Percentiles rank a stretch among this genome's conserved stretches.
These are phyloP conservation scores for Fagopyrum homotropicum DNA, from an alignment of 148 eudicot species.

Conservation along the genomic window DNA sequence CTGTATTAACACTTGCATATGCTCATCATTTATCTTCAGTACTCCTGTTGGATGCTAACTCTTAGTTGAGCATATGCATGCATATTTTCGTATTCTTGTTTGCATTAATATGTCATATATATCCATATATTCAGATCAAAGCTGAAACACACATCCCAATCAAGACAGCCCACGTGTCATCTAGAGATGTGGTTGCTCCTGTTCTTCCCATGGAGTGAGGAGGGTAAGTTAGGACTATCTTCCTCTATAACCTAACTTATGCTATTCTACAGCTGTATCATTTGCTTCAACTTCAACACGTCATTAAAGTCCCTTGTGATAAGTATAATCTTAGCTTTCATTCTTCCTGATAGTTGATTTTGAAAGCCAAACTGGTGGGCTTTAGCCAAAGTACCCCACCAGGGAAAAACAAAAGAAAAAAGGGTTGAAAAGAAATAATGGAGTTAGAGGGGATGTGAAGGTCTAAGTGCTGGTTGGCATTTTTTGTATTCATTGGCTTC, in stretches of 20 bases:
- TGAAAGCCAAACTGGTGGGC: background rate
- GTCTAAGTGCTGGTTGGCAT: background rate
- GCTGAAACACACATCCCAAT: background rate
- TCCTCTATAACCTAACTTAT: background rate
- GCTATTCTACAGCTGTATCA: background rate
- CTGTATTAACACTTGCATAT: too few species aligned
- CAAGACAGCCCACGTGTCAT: background rate
- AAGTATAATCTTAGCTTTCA: background rate
- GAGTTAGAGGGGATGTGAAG: background rate
- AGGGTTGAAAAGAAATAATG: background rate
- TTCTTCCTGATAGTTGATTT: background rate
- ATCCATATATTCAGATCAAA: background rate
- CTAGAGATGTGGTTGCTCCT: background rate
- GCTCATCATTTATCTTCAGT: too few species aligned
- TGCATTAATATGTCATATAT: background rate
- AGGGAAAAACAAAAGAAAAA: background rate
- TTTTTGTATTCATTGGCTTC: constrained; percentile 9
- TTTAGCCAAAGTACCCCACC: background rate
- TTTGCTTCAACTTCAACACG: background rate
- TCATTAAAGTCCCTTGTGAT: background rate
- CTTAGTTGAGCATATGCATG: background rate
- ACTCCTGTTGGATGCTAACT: background rate
- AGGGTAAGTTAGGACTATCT: background rate
- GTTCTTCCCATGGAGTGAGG: background rate
- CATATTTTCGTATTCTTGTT: background rate